Conservation (phyloP, 208 protist genomes). For the Acanthamoeba lenticulata region DNA sequence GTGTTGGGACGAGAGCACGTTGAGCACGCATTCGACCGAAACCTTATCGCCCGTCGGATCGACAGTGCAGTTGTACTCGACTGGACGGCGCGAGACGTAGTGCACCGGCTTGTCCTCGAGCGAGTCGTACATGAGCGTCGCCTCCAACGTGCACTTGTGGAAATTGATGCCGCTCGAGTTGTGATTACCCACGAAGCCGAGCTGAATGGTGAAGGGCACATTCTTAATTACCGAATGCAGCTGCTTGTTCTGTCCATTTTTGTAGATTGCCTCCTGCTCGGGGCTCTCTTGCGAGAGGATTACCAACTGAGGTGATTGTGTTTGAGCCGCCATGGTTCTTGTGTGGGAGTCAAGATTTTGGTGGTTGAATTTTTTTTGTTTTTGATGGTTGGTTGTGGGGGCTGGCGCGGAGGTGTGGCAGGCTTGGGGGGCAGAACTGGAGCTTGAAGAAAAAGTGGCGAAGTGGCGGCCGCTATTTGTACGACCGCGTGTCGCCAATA, state of each 20-base stretch:
- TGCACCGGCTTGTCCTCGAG: slow-evolving; percentile 18
- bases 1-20: slow-evolving; percentile 54
- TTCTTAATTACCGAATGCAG: slow-evolving; percentile 25
- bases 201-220: neutral
- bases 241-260: slow-evolving; percentile 30
- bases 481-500: neutral
- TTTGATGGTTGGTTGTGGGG: too few relatives aligned
- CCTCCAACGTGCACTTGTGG: slow-evolving; percentile 20
- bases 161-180: neutral
- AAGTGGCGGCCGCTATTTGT: neutral
- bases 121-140: slow-evolving; percentile 26
- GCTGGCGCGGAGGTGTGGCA: neutral
- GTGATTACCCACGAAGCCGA: neutral
- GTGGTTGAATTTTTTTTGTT: too few relatives aligned
- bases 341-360: too few relatives aligned
- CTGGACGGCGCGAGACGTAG: neutral
- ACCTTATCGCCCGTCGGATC: neutral
- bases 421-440: neutral
- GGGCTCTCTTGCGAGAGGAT: neutral
- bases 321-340: too few relatives aligned
- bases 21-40: neutral
- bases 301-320: too few relatives aligned
- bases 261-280: neutral
- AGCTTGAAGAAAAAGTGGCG: neutral
- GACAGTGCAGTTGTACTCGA: slow-evolving; percentile 51